Base-by-base conservation (phyloP, 441 rosid species). In the Erodium trifolium region DNA sequence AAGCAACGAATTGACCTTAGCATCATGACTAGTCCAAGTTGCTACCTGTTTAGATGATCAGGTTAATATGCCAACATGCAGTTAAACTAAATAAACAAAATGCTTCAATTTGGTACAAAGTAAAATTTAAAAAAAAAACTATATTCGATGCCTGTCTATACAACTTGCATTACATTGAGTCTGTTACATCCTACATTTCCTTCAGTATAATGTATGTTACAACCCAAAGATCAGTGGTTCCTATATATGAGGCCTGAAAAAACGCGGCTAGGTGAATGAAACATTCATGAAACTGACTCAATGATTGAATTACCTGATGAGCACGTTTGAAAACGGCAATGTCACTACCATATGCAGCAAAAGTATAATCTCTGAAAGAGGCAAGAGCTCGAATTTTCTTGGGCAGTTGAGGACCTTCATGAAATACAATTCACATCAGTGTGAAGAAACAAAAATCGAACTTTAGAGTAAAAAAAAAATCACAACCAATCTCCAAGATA, bases 331-430 rank as follows among this genome's bases (percentile, higher is more conserved):
- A 87, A 55, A 91, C 87, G 2, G 96, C 96, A 14, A 94, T 83
- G 62, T 83, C 80, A 69, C 75, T 84, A 27, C 90, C 92, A 73
- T 76, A 84, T 12, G 99, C 97, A 19, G 82, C 96, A 78, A 94
- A 91, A 0, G 99, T 94, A 78, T 78, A 87, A 63, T 94, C 96
- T 1, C 99, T 93, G 69, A 72, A 88, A 3, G 96, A 88, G 51
- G 93, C 88, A 11, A 94, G 82, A 70, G 97, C 94, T 31, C 97
- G 88, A 16, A 91, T 91, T 76, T 91, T 91, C 78, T 84, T 79
- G 1, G 94, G 94, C 18, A 94, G 83, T 68, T 87, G 96, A 69
- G 96, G 96, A 63, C 99, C 91, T 87, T 78, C 27, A 69, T 5
- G 18, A 0, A 65, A 43, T 4, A 35, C 11, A 66, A 41, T 62